Conservation (phyloP, 2,329 filamentous ascomycete genomes). For the Sarocladiaceae sp. region DNA sequence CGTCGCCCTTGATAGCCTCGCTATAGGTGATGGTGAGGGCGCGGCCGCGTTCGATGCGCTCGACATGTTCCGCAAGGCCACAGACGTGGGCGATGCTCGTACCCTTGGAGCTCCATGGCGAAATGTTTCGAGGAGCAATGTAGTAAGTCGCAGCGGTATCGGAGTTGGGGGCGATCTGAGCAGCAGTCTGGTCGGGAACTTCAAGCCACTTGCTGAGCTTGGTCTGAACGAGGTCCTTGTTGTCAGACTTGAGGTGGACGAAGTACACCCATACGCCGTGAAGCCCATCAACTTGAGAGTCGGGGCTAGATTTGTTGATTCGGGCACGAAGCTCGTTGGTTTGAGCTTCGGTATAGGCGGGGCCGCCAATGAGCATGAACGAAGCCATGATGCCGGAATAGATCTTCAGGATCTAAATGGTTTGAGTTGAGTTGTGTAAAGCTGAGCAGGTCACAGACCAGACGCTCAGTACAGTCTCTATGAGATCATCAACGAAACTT, state of each 20-base stretch:
- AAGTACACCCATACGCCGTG: slow-evolving; percentile 62
- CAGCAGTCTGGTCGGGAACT: slow-evolving; percentile 13
- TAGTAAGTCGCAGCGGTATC: slow-evolving; percentile 59
- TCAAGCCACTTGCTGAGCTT: slow-evolving; percentile 27
- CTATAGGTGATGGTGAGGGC: slow-evolving; percentile 64
- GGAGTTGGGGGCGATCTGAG: slow-evolving; percentile 19
- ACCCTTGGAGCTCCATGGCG: slow-evolving; percentile 96
- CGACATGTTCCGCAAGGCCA: slow-evolving; percentile 64
- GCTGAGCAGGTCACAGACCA: slow-evolving; percentile 6
- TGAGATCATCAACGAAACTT: slow-evolving; percentile 3
- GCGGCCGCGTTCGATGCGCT: slow-evolving; percentile 83
- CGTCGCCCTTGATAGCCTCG: slow-evolving; percentile 40
- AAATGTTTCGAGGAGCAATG: slow-evolving; percentile 79
- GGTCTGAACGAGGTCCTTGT: slow-evolving; percentile 39
- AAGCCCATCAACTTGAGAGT: slow-evolving; percentile 41
- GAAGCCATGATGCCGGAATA: slow-evolving; percentile 9
- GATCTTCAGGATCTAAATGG: not conserved
- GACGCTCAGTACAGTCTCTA: slow-evolving; percentile 2
- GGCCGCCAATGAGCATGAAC: slow-evolving; percentile 15
- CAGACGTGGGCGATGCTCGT: slow-evolving; percentile 93
- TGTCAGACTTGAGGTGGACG: slow-evolving; percentile 52
- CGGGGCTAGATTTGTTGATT: slow-evolving; percentile 37
- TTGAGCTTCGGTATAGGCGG: slow-evolving; percentile 15
- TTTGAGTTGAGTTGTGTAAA: not conserved
- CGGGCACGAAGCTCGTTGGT: slow-evolving; percentile 39